A percentile compares a stretch with the other conserved stretches of the same genome.
Evolutionary conservation across 73 alveolate genomes (phyloP).

Genomic region (Diophrys appendiculata): DNA sequence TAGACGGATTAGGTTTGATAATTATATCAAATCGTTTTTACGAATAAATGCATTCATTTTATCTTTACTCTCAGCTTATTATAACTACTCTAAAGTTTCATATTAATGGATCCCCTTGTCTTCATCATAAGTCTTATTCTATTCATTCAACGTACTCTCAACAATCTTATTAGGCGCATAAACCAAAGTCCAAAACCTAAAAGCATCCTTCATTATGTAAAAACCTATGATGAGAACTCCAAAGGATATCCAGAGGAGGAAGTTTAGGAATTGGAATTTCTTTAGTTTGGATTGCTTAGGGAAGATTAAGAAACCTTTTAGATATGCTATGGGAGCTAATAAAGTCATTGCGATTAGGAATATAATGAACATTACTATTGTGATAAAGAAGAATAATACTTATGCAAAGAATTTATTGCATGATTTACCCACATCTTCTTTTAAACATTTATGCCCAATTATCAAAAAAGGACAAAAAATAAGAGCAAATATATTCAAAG

Average conservation of each 20-base stretch:
- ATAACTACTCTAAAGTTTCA: too few relatives aligned
- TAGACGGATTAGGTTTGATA: background rate
- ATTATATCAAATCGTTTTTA: background rate
- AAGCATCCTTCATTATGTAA: constrained; percentile 2
- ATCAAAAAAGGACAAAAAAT: constrained; percentile 28
- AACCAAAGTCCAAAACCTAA: constrained; percentile 6
- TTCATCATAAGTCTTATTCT: background rate
- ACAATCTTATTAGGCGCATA: background rate
- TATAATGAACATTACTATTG: constrained; percentile 7
- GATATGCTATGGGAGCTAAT: constrained; percentile 19
- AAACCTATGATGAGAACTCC: background rate
- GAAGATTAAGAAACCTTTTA: constrained; percentile 12
- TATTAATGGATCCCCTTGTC: too few relatives aligned
- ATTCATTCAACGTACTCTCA: background rate
- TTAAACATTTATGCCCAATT: too few relatives aligned
- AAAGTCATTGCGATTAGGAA: background rate
- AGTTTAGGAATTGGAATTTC: background rate
- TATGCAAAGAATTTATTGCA: background rate
- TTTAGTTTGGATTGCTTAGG: constrained; percentile 2
- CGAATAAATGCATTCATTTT: too few relatives aligned
- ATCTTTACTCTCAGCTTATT: too few relatives aligned
- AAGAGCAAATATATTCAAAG: constrained; percentile 27
- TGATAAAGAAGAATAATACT: constrained; percentile 5
- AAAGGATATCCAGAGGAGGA: background rate
- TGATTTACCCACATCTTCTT: background rate